Percentiles rank a stretch among this genome's conserved stretches.
phyloP scores from a whole-genome alignment of 2,329 filamentous ascomycete genomes.

The Aphanoascus verrucosus region DNA sequence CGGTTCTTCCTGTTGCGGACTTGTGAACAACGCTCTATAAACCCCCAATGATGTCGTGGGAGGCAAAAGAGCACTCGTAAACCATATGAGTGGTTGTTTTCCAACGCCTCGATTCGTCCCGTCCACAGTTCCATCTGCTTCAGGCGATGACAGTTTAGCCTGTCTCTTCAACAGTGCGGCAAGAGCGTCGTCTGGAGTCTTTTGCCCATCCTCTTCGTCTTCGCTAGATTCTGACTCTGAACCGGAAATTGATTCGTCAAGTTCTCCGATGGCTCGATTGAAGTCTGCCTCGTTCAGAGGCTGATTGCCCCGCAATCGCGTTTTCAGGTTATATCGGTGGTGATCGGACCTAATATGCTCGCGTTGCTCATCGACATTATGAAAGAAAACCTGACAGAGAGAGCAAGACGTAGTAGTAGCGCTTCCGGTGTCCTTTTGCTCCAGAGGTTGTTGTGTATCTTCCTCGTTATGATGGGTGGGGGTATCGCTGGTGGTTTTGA shows the following conservation, averaged over 20 bases:
- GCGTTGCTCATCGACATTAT: slow-evolving; percentile 66
- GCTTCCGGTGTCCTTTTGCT: slow-evolving; percentile 31
- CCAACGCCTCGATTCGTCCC: slow-evolving; percentile 46
- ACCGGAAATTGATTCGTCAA: slow-evolving; percentile 87
- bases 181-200: slow-evolving; percentile 44
- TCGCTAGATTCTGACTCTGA: slow-evolving; percentile 60
- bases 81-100: slow-evolving; percentile 74
- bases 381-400: slow-evolving; percentile 64
- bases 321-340: slow-evolving; percentile 89
- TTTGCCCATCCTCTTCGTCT: slow-evolving; percentile 43
- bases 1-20: slow-evolving; percentile 56
- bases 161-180: slow-evolving; percentile 72
- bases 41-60: slow-evolving; percentile 71
- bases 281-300: slow-evolving; percentile 74
- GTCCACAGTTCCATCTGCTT: slow-evolving; percentile 39
- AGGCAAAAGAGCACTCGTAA: slow-evolving; percentile 63
- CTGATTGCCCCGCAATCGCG: slow-evolving; percentile 64
- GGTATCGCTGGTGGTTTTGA: slow-evolving; percentile 39
- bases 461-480: slow-evolving; percentile 19
- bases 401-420: slow-evolving; percentile 60
- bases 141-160: slow-evolving; percentile 52
- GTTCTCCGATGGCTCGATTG: slow-evolving; percentile 68
- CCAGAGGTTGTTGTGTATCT: slow-evolving; percentile 20
- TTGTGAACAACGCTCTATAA: slow-evolving; percentile 70
- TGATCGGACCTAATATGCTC: slow-evolving; percentile 81